Conservation (phyloP, 2,329 filamentous ascomycete species). For the Tolypocladium endophyticum region DNA sequence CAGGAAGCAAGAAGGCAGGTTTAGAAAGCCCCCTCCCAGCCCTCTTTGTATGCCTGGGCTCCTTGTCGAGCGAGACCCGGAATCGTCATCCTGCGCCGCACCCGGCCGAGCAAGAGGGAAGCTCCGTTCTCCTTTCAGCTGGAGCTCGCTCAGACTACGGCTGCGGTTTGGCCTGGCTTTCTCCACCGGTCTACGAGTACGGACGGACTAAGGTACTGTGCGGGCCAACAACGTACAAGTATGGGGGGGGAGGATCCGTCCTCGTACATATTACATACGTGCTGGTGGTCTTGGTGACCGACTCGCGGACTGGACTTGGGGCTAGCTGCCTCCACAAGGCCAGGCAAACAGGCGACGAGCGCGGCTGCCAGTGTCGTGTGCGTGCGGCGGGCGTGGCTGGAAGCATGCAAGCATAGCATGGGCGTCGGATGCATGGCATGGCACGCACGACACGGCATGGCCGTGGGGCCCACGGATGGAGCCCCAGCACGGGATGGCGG, state of each 20-base stretch:
- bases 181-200: background rate
- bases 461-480: background rate
- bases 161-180: background rate
- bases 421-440: background rate
- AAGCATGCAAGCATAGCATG: background rate
- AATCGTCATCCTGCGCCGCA: conserved; percentile 2
- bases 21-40: conserved; percentile 4
- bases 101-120: background rate
- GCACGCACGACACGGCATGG: background rate
- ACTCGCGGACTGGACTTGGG: background rate
- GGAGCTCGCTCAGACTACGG: background rate
- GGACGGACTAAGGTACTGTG: too few relatives aligned
- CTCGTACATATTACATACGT: too few relatives aligned
- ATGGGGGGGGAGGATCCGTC: too few relatives aligned
- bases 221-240: background rate
- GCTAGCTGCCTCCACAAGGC: too few relatives aligned
- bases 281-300: background rate
- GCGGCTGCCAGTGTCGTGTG: background rate
- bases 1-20: background rate
- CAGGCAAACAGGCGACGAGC: background rate
- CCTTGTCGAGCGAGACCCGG: background rate
- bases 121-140: background rate
- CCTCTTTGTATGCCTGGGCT: conserved; percentile 7
- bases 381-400: background rate
- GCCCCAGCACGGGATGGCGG: too few relatives aligned